phyloP scores from a whole-genome alignment of 2,329 filamentous ascomycete species.

The Cercospora citrullina region DNA sequence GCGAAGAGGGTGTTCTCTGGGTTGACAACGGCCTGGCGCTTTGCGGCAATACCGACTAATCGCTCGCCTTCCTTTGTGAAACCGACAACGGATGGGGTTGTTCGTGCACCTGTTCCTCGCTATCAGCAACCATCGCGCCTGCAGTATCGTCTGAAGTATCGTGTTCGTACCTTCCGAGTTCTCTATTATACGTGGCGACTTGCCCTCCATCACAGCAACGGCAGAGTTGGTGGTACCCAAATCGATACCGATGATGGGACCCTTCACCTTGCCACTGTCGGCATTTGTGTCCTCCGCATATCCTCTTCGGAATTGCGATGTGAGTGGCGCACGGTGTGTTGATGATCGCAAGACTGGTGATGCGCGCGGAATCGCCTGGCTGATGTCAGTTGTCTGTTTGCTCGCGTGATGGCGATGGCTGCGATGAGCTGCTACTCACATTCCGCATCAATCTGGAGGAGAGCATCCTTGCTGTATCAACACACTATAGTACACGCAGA shows the following conservation, averaged over 20 bases:
- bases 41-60: conserved; percentile 93
- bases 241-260: conserved; percentile 97
- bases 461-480: conserved; percentile 36
- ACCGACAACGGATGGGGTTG: conserved; percentile 90
- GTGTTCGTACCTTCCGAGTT: conserved; percentile 78
- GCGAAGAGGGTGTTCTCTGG: conserved; percentile 98
- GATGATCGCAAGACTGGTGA: conserved; percentile 40
- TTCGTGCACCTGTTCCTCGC: conserved; percentile 67
- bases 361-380: conserved; percentile 39
- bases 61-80: conserved; percentile 95
- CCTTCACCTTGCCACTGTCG: conserved; percentile 81
- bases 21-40: conserved; percentile 97
- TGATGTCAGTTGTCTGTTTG: conserved; percentile 27
- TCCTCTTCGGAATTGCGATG: conserved; percentile 69
- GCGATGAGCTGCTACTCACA: conserved; percentile 32
- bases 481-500: conserved; percentile 28
- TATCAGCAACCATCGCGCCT: conserved; percentile 22
- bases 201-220: conserved; percentile 96
- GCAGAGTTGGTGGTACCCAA: conserved; percentile 97
- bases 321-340: conserved; percentile 63
- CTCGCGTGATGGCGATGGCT: conserved; percentile 32
- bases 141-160: conserved; percentile 13
- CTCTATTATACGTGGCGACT: conserved; percentile 92
- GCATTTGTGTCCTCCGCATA: conserved; percentile 56
- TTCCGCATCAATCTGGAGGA: conserved; percentile 40